These are phyloP conservation scores for Xylariales sp. DNA, from an alignment of 2,329 filamentous ascomycete species.

Conservation along the genomic window DNA sequence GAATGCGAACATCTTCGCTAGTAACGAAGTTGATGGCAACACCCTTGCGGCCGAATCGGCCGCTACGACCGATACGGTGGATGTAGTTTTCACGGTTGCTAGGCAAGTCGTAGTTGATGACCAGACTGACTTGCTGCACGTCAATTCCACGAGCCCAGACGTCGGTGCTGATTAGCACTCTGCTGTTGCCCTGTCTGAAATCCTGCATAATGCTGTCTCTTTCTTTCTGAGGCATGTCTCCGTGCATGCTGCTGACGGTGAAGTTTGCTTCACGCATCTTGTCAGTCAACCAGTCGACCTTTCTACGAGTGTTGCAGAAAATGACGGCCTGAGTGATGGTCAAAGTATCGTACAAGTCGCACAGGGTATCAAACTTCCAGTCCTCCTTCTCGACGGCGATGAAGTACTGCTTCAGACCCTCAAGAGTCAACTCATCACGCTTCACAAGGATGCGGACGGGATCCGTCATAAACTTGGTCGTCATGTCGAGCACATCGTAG, in stretches of 20 bases:
- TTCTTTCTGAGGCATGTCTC: conserved; percentile 98
- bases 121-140: conserved; percentile 94
- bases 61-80: conserved; percentile 93
- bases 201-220: conserved; percentile 99
- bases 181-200: conserved; percentile 92
- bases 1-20: conserved; percentile 93
- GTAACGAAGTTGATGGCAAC: conserved; percentile 99
- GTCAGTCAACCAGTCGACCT: conserved; percentile 99
- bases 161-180: conserved; percentile 95
- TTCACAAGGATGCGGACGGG: conserved; percentile 95
- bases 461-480: conserved; percentile 99
- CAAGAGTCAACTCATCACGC: conserved; percentile 96
- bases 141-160: conserved; percentile 98
- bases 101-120: conserved; percentile 98
- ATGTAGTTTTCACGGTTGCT: conserved; percentile 99
- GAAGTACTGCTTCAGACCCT: conserved; percentile 98
- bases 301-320: conserved; percentile 98
- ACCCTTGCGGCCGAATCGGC: conserved; percentile 94
- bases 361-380: conserved; percentile 99
- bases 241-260: conserved; percentile 97
- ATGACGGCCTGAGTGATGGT: conserved; percentile 99
- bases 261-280: conserved; percentile 99
- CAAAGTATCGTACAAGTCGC: conserved; percentile 96
- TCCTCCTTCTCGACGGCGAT: conserved; percentile 99
- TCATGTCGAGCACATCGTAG: conserved; percentile 98